These are phyloP conservation scores for Peronospora tabacina DNA, from an alignment of 352 stramenopile genomes.

Conservation along the genomic window DNA sequence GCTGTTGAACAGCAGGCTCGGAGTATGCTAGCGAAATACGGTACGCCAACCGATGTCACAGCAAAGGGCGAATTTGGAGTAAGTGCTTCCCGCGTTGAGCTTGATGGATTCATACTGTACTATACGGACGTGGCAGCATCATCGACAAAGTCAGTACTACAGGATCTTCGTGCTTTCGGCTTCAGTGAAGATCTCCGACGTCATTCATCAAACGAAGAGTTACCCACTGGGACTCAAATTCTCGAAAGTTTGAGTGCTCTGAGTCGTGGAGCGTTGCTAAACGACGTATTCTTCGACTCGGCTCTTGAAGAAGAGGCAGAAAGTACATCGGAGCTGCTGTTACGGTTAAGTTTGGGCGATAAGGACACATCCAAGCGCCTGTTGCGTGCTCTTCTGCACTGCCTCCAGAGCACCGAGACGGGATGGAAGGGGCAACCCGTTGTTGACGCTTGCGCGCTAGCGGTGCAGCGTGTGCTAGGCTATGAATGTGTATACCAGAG, in stretches of 20 bases:
- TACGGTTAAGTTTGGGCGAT: conserved; percentile 62
- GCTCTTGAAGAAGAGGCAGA: conserved; percentile 83
- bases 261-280: conserved; percentile 56
- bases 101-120: conserved; percentile 73
- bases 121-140: conserved; percentile 74
- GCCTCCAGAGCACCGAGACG: conserved; percentile 71
- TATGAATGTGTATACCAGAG: conserved; percentile 54
- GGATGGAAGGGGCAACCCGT: conserved; percentile 83
- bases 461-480: conserved; percentile 53
- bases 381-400: conserved; percentile 62
- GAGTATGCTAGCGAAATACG: conserved; percentile 66
- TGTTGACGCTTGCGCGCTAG: conserved; percentile 61
- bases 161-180: conserved; percentile 70
- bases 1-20: conserved; percentile 58
- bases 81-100: conserved; percentile 38
- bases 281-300: conserved; percentile 80
- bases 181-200: conserved; percentile 78
- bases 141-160: conserved; percentile 69
- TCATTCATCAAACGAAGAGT: conserved; percentile 20
- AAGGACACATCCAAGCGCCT: conserved; percentile 50
- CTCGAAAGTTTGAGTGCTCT: conserved; percentile 45
- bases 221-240: conserved; percentile 34
- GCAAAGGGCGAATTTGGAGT: conserved; percentile 25
- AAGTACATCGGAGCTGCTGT: conserved; percentile 62
- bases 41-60: conserved; percentile 16